Evolutionary conservation across 2,329 filamentous ascomycete genomes (phyloP), one percentile per base, ranked within the genome.

Genomic region (Drechslera avenae): DNA sequence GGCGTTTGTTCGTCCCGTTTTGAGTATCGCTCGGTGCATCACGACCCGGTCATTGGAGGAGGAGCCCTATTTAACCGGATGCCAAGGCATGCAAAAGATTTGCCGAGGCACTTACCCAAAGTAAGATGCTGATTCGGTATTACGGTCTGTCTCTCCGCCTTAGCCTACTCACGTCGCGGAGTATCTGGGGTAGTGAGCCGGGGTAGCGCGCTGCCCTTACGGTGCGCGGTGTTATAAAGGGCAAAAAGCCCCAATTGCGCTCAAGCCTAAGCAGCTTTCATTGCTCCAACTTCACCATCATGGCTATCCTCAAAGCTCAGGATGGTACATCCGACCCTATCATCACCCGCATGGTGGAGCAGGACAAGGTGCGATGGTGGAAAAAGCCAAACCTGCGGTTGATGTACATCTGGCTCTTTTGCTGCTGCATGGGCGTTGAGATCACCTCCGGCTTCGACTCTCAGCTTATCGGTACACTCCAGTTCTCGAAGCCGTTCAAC

Each of bases 291-390:
- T 39, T 53, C 59, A 46, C 52, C 56, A 62, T 42, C 52, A 69
- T 71, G 67, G 64, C 50, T 37, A 50, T 69, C 54, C 28, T 64
- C 52, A 64, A 64, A 19, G 47, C 47, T 47, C 48, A 55, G 39
- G 54, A 63, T 57, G 65, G 62, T 31, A 62, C 60, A 12, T 63
- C 73, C 33, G 76, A 78, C 51, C 75, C 75, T 18, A 66, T 77
- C 50, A 65, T 79, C 60, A 76, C 75, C 39, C 71, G 72, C 54
- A 71, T 79, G 63, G 73, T 76, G 23, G 72, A 58, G 52, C 62
- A 65, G 51, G 76, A 78, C 54, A 74, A 68, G 54, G 67, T 76
- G 12, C 66, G 64, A 59, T 78, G 76, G 75, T 78, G 74, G 58
- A 73, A 67, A 62, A 76, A 76, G 50, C 58, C 50, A 14, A 74